A percentile compares a stretch with the other conserved stretches of the same genome.
phyloP scores from a whole-genome alignment of 768 basidiomycete genomes.

The Leucosporidium yakuticum region DNA sequence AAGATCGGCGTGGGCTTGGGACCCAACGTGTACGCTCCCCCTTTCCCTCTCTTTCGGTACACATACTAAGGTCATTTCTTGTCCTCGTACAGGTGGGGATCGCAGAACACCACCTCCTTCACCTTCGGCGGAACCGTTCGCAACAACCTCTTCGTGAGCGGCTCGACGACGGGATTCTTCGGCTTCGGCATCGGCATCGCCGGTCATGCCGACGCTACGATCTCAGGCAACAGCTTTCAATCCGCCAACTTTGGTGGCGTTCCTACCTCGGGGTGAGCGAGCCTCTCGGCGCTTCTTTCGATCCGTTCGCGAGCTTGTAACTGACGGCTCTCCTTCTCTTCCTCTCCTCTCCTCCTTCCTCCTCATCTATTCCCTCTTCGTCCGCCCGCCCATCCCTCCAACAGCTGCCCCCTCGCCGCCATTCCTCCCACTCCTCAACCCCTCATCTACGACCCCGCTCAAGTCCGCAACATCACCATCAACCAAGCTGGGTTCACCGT shows the following conservation, averaged over 20 bases:
- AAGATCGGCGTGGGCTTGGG: slow-evolving; percentile 40
- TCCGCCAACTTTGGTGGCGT: slow-evolving; percentile 35
- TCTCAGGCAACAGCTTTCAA: slow-evolving; percentile 34
- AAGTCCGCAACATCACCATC: slow-evolving; percentile 12
- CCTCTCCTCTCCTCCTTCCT: background rate
- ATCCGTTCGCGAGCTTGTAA: no score
- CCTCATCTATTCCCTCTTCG: no score
- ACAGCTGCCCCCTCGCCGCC: slow-evolving; percentile 11
- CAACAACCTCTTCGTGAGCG: slow-evolving; percentile 22
- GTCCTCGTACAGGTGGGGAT: slow-evolving; percentile 23
- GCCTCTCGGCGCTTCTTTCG: no score
- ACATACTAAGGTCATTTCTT: slow-evolving; percentile 37
- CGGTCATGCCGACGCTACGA: slow-evolving; percentile 28
- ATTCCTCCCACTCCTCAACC: slow-evolving; percentile 19
- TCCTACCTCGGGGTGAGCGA: slow-evolving; percentile 2
- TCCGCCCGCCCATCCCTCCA: no score
- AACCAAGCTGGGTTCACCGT: slow-evolving; percentile 20
- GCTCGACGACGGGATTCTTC: slow-evolving; percentile 32
- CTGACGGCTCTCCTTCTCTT: no score
- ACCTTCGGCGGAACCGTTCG: slow-evolving; percentile 19
- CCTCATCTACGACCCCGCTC: slow-evolving; percentile 30
- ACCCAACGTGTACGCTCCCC: slow-evolving; percentile 28
- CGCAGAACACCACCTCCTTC: slow-evolving; percentile 24
- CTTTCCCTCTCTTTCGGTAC: slow-evolving; percentile 9
- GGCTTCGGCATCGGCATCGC: slow-evolving; percentile 37